These are phyloP conservation scores for Trichoderma sp. DNA, from an alignment of 2,329 filamentous ascomycete genomes.

Conservation along the genomic window DNA sequence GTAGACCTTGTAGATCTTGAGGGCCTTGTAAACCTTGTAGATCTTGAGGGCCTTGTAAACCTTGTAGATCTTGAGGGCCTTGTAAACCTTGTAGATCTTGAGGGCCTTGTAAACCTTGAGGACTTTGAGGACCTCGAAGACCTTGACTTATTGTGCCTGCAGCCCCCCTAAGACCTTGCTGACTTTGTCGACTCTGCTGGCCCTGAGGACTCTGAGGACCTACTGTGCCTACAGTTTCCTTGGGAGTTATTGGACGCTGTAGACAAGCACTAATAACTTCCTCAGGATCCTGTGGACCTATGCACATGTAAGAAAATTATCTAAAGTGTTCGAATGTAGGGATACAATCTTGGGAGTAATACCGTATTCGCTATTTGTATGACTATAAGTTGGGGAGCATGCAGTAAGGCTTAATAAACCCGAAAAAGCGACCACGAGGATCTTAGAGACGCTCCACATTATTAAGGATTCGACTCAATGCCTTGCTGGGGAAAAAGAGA, in stretches of 20 bases:
- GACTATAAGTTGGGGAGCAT: neutral
- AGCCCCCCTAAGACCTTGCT: too few relatives aligned
- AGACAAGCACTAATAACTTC: neutral
- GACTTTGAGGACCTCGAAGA: too few relatives aligned
- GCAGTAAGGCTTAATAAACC: neutral
- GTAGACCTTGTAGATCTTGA: too few relatives aligned
- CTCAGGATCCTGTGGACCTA: neutral
- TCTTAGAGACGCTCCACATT: neutral
- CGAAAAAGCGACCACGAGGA: neutral
- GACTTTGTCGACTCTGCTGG: too few relatives aligned
- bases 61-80: too few relatives aligned
- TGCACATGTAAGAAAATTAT: neutral
- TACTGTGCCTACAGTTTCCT: neutral
- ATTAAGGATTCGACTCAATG: neutral
- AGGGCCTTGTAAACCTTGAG: too few relatives aligned
- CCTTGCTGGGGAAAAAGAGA: neutral
- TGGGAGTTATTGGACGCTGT: neutral
- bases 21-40: too few relatives aligned
- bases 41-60: too few relatives aligned
- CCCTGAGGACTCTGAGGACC: too few relatives aligned
- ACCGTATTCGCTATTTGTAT: neutral
- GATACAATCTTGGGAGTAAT: neutral
- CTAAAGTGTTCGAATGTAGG: neutral
- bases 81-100: too few relatives aligned
- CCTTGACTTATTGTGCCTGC: too few relatives aligned